phyloP scores from a whole-genome alignment of 441 rosid species.

The Erysimum cheiri region DNA sequence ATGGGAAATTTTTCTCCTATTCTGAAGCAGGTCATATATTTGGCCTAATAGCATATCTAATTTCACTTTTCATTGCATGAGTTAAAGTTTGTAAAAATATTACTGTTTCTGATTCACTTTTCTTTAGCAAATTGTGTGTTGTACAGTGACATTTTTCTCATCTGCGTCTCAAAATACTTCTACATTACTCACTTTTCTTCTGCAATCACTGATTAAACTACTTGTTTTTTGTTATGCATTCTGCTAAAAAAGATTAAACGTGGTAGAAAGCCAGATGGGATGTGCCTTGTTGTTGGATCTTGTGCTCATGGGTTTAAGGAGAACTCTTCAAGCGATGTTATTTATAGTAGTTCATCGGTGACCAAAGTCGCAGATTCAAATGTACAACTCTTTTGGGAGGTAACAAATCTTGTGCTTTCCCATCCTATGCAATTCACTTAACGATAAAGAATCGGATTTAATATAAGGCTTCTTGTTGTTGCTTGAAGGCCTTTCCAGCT shows the following conservation, averaged over 20 bases:
- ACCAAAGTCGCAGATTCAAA: slow-evolving; percentile 69
- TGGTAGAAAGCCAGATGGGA: slow-evolving; percentile 91
- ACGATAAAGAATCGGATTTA: neutral
- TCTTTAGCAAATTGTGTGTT: slow-evolving; percentile 20
- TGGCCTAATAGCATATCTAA: slow-evolving; percentile 12
- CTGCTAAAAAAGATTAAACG: slow-evolving; percentile 68
- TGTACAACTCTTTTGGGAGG: slow-evolving; percentile 97
- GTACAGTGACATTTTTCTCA: neutral
- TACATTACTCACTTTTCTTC: neutral
- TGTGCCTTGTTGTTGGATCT: slow-evolving; percentile 96
- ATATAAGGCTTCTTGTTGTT: slow-evolving; percentile 24
- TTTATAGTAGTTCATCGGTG: slow-evolving; percentile 78
- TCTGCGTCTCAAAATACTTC: neutral
- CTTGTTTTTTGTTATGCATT: slow-evolving; percentile 20
- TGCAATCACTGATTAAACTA: slow-evolving; percentile 23
- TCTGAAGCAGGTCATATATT: slow-evolving; percentile 76
- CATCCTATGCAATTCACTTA: neutral
- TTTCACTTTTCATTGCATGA: neutral
- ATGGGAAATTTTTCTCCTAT: slow-evolving; percentile 98
- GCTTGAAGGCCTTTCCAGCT: slow-evolving; percentile 91
- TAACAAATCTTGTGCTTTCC: slow-evolving; percentile 35
- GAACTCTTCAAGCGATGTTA: slow-evolving; percentile 83
- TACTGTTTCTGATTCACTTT: neutral
- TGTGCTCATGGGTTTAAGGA: slow-evolving; percentile 87
- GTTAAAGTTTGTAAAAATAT: neutral